Conservation (phyloP, 345 rosid species). For the Carallia brachiata region DNA sequence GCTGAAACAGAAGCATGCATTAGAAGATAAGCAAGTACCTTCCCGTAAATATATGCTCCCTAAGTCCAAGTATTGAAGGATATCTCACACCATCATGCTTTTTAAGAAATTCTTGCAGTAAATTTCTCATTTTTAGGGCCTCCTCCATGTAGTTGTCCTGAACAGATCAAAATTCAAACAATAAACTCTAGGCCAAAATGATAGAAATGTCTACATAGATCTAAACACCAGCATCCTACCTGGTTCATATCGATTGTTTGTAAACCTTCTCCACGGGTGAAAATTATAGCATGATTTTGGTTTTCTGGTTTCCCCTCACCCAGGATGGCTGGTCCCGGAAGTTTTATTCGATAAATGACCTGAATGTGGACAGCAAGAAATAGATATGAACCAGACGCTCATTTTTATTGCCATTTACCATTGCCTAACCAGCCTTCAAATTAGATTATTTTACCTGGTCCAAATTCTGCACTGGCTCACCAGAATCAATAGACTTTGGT, state of each 20-base stretch:
- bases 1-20: background rate
- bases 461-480: conserved; percentile 74
- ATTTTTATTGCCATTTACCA: background rate
- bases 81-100: conserved; percentile 89
- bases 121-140: conserved; percentile 95
- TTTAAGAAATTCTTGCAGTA: conserved; percentile 90
- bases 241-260: conserved; percentile 99
- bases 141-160: conserved; percentile 99
- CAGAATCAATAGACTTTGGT: conserved; percentile 84
- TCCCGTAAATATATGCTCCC: conserved; percentile 99
- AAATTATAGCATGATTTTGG: conserved; percentile 95
- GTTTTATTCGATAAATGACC: conserved; percentile 90
- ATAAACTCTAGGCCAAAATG: background rate
- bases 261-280: conserved; percentile 97
- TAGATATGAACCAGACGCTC: background rate
- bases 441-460: conserved; percentile 64
- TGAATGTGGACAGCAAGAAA: conserved; percentile 26
- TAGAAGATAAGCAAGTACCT: conserved; percentile 44
- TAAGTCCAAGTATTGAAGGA: conserved; percentile 95
- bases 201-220: background rate
- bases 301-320: conserved; percentile 99
- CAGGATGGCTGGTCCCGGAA: conserved; percentile 95
- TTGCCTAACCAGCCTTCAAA: background rate
- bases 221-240: conserved; percentile 32
- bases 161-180: conserved; percentile 1